Base-by-base conservation (phyloP, 768 basidiomycete species). In the Boletus vinaceobasis region DNA sequence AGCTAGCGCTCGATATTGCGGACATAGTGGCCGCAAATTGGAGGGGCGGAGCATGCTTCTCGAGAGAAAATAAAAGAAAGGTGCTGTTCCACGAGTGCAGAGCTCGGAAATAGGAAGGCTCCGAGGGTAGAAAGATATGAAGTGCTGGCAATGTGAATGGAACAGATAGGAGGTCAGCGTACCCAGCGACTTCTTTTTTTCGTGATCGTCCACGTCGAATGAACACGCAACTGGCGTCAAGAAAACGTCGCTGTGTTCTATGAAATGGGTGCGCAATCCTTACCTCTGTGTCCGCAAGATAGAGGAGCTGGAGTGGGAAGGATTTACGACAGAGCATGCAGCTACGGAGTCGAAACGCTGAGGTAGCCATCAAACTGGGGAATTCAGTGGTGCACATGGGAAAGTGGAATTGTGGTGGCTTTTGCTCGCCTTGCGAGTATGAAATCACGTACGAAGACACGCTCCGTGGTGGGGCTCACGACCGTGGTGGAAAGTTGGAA, bases 31-130 rank as follows among this genome's bases (percentile, higher is more conserved):
- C 53, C 26, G 5, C 32, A 36, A 23, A 48, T 39, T 29, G 46
- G 37, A 58, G 33, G 5, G 48, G 31, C 21, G 42, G 40, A 42
- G 11, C 48, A 32, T 26, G 58, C 52, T 58, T 53, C 56, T 43
- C 29, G 39, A 48, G 37, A 32, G 26, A 49, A 36, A 54, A 48
- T 26, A 53, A 50, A 57, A 39, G 17, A 23, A 42, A 37, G 29
- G 26, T 39, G 42, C 23, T 27, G 26, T 39, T 60, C 31, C 53
- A 46, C 55, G 36, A 42, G 40, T 32, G 17, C 39, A 17, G 43
- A 17, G 17, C 7, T 45, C 62, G 62, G 62, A 64, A 40, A 55
- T 63, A 64, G 62, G 10, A 29, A 39, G 61, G 37, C 61, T 62
- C 61, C 61, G 61, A 64, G 62, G 59, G 23, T 43, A 35, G 9